Evolutionary conservation across 2,329 filamentous ascomycete species (phyloP).

Genomic region (Curvularia eragrostidis): DNA sequence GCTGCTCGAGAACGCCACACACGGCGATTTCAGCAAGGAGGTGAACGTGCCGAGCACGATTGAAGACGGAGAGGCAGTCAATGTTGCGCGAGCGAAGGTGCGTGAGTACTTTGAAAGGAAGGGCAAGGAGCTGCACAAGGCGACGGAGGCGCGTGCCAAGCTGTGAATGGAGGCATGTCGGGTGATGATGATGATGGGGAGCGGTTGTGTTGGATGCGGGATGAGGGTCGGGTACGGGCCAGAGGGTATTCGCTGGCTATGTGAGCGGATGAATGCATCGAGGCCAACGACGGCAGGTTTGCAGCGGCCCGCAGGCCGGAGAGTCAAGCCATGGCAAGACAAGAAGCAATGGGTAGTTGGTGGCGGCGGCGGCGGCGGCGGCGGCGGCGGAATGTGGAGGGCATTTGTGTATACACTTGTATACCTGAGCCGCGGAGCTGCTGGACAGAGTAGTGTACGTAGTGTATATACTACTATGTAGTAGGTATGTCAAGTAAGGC

Average conservation of each 20-base stretch:
- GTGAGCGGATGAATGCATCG: neutral
- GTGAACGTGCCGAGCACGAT: conserved; percentile 83
- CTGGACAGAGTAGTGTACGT: no score
- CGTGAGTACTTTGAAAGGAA: conserved; percentile 74
- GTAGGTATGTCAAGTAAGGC: neutral
- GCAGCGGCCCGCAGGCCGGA: conserved; percentile 40
- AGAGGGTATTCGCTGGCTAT: conserved; percentile 22
- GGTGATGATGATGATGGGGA: neutral
- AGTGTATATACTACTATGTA: no score
- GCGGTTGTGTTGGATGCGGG: neutral
- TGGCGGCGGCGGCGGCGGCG: neutral
- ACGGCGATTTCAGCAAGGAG: conserved; percentile 73
- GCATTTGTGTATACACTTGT: no score
- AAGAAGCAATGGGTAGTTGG: no score
- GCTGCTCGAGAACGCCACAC: conserved; percentile 80
- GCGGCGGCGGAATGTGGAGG: neutral
- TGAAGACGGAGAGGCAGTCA: conserved; percentile 78
- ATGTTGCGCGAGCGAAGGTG: conserved; percentile 73
- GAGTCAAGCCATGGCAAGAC: conserved; percentile 5
- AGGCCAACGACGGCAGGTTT: conserved; percentile 32
- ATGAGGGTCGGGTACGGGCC: neutral
- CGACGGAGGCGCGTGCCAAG: conserved; percentile 53
- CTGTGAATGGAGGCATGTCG: conserved; percentile 50
- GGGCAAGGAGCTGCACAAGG: conserved; percentile 46
- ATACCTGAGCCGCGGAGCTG: no score